Evolutionary conservation across 2,329 filamentous ascomycete genomes (phyloP).

Genomic region (Verticillium nonalfalfae): DNA sequence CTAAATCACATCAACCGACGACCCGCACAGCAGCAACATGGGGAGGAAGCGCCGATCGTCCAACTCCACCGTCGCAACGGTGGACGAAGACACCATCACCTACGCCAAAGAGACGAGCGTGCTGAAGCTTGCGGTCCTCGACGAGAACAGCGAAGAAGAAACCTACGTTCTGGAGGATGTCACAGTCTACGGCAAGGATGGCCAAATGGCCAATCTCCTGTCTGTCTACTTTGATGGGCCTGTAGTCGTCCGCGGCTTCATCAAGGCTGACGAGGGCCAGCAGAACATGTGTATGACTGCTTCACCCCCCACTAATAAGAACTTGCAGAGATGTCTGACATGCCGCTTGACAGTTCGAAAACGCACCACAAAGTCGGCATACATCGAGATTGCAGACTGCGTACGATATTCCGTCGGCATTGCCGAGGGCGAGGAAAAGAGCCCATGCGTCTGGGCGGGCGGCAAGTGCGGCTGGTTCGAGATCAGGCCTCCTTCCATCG

Average conservation of each 20-base stretch:
- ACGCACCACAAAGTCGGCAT: slow-evolving; percentile 20
- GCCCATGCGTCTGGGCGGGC: slow-evolving; percentile 58
- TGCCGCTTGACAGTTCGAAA: slow-evolving; percentile 23
- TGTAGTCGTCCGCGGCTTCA: slow-evolving; percentile 49
- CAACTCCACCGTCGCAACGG: slow-evolving; percentile 36
- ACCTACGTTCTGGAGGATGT: slow-evolving; percentile 32
- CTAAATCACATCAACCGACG: not conserved
- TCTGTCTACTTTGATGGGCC: slow-evolving; percentile 54
- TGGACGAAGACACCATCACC: slow-evolving; percentile 25
- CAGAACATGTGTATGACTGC: slow-evolving; percentile 33
- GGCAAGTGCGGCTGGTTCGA: slow-evolving; percentile 64
- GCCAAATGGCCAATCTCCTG: slow-evolving; percentile 52
- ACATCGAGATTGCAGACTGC: slow-evolving; percentile 49
- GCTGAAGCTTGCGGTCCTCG: slow-evolving; percentile 18
- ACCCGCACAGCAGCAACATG: slow-evolving; percentile 22
- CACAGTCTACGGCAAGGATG: slow-evolving; percentile 48
- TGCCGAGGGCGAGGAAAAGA: slow-evolving; percentile 39
- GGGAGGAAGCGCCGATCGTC: slow-evolving; percentile 34
- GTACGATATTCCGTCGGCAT: slow-evolving; percentile 41
- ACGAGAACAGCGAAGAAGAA: not conserved
- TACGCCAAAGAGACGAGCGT: slow-evolving; percentile 26
- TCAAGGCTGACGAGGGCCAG: slow-evolving; percentile 28
- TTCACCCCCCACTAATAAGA: not conserved
- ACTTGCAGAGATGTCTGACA: not conserved
- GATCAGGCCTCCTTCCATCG: slow-evolving; percentile 46